These are phyloP conservation scores for Aureobasidium sp. DNA, from an alignment of 2,329 filamentous ascomycete genomes.

Conservation along the genomic window DNA sequence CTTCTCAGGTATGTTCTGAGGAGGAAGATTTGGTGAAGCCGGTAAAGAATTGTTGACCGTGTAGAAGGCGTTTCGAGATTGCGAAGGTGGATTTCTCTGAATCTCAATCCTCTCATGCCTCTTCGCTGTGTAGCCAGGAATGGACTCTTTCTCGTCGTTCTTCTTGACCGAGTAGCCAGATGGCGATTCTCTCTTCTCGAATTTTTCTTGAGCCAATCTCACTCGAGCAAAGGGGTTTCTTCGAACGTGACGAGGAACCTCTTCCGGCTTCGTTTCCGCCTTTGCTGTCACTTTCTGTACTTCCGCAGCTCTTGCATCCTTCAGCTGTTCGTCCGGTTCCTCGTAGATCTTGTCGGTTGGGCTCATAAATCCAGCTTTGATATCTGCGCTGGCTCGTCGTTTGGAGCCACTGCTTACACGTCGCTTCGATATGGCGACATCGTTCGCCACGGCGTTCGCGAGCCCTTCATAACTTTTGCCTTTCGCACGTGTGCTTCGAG, in stretches of 20 bases:
- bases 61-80: slow-evolving; percentile 75
- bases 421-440: slow-evolving; percentile 28
- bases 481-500: slow-evolving; percentile 11
- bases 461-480: slow-evolving; percentile 29
- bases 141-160: slow-evolving; percentile 11
- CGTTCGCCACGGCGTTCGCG: slow-evolving; percentile 25
- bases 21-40: slow-evolving; percentile 23
- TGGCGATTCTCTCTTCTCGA: slow-evolving; percentile 20
- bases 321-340: slow-evolving; percentile 55
- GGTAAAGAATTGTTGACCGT: slow-evolving; percentile 52
- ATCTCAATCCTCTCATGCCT: slow-evolving; percentile 57
- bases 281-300: background rate
- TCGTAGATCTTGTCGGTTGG: slow-evolving; percentile 81
- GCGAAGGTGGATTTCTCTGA: slow-evolving; percentile 72
- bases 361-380: slow-evolving; percentile 56
- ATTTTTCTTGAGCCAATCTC: slow-evolving; percentile 43
- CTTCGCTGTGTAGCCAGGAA: slow-evolving; percentile 20
- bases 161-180: slow-evolving; percentile 10
- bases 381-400: slow-evolving; percentile 56
- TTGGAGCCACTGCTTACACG: slow-evolving; percentile 58
- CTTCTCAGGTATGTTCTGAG: slow-evolving; percentile 29
- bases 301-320: slow-evolving; percentile 13
- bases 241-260: slow-evolving; percentile 42
- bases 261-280: slow-evolving; percentile 1
- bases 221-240: slow-evolving; percentile 59